These are phyloP conservation scores for Ustilago bromivora DNA, from an alignment of 1,284 basidiomycete species.

Conservation along the genomic window DNA sequence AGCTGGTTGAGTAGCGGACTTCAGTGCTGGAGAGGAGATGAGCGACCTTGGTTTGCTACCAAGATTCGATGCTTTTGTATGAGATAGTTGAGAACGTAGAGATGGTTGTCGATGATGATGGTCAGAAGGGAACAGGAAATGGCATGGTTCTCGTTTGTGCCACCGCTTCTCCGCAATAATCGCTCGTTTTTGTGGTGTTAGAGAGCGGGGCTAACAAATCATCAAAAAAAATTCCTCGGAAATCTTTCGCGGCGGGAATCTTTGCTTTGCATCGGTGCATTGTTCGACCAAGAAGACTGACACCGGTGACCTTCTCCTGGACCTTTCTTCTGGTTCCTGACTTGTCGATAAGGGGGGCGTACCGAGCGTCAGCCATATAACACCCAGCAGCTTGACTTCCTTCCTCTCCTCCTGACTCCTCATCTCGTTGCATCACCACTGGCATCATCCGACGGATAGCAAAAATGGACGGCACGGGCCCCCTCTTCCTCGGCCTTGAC, in stretches of 20 bases:
- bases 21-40: conserved; percentile 19
- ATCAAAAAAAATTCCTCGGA: neutral
- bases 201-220: conserved; percentile 6
- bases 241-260: neutral
- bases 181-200: neutral
- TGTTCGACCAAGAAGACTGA: neutral
- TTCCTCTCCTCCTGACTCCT: neutral
- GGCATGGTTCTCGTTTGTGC: neutral
- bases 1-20: conserved; percentile 12
- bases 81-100: neutral
- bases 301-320: conserved; percentile 33
- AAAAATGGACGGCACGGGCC: conserved; percentile 18
- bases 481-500: conserved; percentile 85
- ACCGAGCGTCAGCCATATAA: conserved; percentile 6
- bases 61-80: conserved; percentile 12
- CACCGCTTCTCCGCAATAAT: neutral
- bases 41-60: conserved; percentile 7
- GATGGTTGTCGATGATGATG: neutral
- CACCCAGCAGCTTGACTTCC: neutral
- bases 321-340: neutral
- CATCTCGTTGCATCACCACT: neutral
- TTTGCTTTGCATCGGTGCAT: neutral
- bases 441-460: neutral
- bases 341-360: neutral
- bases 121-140: neutral